Conservation (phyloP, 1,284 basidiomycete species). For the Boletus smithii region DNA sequence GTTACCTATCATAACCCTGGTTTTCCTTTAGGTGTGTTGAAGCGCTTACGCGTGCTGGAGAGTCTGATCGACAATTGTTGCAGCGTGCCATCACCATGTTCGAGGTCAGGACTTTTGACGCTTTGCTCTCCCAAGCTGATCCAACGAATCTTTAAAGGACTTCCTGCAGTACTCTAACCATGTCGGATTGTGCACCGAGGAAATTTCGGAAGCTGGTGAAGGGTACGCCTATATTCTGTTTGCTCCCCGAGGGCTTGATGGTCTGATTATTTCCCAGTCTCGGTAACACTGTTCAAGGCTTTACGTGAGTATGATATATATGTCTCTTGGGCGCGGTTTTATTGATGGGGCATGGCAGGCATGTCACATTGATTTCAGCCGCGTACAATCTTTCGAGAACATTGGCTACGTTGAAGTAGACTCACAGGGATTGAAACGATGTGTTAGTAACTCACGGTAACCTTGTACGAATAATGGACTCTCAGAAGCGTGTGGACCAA, state of each 20-base stretch:
- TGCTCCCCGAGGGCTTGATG: not conserved
- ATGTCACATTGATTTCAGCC: slow-evolving; percentile 79
- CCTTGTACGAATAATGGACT: not conserved
- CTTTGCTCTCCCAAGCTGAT: not conserved
- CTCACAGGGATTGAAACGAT: no score
- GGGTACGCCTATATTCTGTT: slow-evolving; percentile 43
- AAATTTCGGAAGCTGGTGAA: slow-evolving; percentile 77
- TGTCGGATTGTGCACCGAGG: slow-evolving; percentile 81
- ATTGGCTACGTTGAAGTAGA: slow-evolving; percentile 23
- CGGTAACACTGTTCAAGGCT: slow-evolving; percentile 83
- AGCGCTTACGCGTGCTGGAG: slow-evolving; percentile 80
- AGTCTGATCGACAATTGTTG: slow-evolving; percentile 67
- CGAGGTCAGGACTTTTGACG: slow-evolving; percentile 50
- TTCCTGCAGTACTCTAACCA: slow-evolving; percentile 83
- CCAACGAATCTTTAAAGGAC: slow-evolving; percentile 43
- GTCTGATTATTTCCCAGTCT: slow-evolving; percentile 41
- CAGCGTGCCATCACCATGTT: slow-evolving; percentile 76
- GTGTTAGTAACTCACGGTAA: not conserved
- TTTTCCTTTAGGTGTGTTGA: slow-evolving; percentile 69
- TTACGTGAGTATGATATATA: slow-evolving; percentile 56
- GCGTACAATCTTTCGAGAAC: slow-evolving; percentile 79
- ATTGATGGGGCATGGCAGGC: slow-evolving; percentile 40
- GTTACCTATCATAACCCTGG: slow-evolving; percentile 5
- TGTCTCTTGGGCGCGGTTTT: not conserved
- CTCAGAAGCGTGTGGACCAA: no score